Evolutionary conservation across 1,284 basidiomycete genomes (phyloP).

Genomic region (Ustilago shanxiensis): DNA sequence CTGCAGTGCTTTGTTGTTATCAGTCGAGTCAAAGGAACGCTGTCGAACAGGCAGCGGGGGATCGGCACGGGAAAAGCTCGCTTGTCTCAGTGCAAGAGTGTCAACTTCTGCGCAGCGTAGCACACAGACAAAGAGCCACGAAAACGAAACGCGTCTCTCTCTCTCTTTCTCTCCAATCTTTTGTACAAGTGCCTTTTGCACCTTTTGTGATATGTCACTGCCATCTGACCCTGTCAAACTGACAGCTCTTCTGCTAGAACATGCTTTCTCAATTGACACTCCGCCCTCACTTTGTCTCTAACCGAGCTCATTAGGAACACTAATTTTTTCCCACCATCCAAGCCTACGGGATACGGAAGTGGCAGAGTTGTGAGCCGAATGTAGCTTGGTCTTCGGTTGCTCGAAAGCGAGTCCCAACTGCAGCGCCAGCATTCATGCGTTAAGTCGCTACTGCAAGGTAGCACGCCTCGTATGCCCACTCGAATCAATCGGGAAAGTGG

Average conservation of each 20-base stretch:
- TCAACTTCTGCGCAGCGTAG: not conserved
- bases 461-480: not conserved
- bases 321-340: not conserved
- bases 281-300: not conserved
- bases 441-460: not conserved
- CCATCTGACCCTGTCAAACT: slow-evolving; percentile 6
- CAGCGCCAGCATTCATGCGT: not conserved
- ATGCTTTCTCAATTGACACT: not conserved
- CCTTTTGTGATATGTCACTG: slow-evolving; percentile 12
- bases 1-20: not conserved
- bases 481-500: not conserved
- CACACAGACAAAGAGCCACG: not conserved
- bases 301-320: not conserved
- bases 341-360: not conserved
- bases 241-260: not conserved
- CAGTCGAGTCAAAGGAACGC: not conserved
- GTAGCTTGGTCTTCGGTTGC: not conserved
- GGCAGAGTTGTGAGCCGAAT: not conserved
- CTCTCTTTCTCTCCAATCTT: no score
- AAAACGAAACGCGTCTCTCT: not conserved
- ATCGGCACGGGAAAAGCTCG: slow-evolving; percentile 13
- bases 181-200: no score
- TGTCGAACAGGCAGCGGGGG: not conserved
- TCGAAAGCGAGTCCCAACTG: not conserved
- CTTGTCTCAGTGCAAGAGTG: not conserved